A percentile compares a stretch with the other conserved stretches of the same genome.
Conservation (phyloP, 179 eudicot species). For the Sideroxylon spinosum region DNA sequence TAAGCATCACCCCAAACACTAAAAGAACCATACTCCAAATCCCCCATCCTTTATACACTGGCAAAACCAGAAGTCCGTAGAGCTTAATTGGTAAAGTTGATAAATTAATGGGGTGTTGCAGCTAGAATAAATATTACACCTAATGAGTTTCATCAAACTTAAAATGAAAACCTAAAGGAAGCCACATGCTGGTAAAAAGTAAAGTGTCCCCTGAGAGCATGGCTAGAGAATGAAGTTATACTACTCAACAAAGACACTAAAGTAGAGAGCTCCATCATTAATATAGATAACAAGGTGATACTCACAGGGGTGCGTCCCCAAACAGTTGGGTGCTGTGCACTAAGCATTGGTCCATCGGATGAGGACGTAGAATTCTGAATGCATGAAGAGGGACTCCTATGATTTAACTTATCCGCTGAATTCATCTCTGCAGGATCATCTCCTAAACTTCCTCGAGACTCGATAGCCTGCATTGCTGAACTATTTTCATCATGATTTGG, state of each 20-base stretch:
- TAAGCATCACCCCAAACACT: too few species aligned
- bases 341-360: constrained; percentile 30
- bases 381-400: constrained; percentile 18
- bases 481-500: constrained; percentile 16
- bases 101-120: not conserved
- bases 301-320: constrained; percentile 76
- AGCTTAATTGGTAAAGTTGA: constrained; percentile 2
- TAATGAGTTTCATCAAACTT: not conserved
- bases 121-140: not conserved
- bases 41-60: not conserved
- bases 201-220: not conserved
- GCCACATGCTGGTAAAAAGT: not conserved
- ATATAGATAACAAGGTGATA: constrained; percentile 9
- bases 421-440: constrained; percentile 28
- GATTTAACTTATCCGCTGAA: constrained; percentile 21
- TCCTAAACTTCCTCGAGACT: constrained; percentile 21
- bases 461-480: constrained; percentile 24
- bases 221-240: not conserved
- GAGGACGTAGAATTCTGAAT: constrained; percentile 24
- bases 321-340: constrained; percentile 31
- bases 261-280: constrained; percentile 1
- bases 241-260: not conserved
- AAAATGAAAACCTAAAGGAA: not conserved
- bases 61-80: not conserved
- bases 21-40: too few species aligned